A percentile compares a stretch with the other conserved stretches of the same genome.
Conservation (phyloP, 1,139 yeast genomes). For the Taphrina sp. region DNA sequence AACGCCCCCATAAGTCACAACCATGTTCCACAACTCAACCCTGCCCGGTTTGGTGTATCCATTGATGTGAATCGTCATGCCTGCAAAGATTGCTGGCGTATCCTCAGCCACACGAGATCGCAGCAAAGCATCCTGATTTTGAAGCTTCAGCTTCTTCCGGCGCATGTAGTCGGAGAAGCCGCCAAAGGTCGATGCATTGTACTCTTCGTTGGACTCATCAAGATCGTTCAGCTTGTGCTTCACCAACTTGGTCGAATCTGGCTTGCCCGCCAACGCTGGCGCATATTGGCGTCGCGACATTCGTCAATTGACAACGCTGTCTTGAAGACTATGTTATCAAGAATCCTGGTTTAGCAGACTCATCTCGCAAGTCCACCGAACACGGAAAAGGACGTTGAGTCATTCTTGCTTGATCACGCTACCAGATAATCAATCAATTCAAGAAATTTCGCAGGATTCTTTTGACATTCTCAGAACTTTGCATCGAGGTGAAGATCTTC, state of each 20-base stretch:
- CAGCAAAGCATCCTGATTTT: slow-evolving; percentile 52
- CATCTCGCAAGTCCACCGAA: no score
- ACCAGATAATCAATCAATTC: no score
- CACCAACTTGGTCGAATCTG: slow-evolving; percentile 20
- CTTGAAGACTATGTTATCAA: no score
- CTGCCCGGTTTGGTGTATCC: slow-evolving; percentile 84
- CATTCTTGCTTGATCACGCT: no score
- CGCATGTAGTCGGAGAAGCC: slow-evolving; percentile 67
- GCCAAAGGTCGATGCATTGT: slow-evolving; percentile 53
- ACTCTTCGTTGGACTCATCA: slow-evolving; percentile 40
- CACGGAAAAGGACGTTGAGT: no score
- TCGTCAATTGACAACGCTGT: neutral
- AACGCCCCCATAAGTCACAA: slow-evolving; percentile 76
- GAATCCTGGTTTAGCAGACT: no score
- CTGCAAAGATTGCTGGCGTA: slow-evolving; percentile 53
- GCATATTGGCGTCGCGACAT: slow-evolving; percentile 26
- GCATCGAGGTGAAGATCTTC: no score
- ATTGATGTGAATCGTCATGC: slow-evolving; percentile 61
- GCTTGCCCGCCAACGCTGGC: slow-evolving; percentile 18
- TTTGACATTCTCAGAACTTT: no score
- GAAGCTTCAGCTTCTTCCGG: slow-evolving; percentile 67
- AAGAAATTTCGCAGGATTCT: no score
- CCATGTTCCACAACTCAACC: slow-evolving; percentile 64
- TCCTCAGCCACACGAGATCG: slow-evolving; percentile 38
- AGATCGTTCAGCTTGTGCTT: slow-evolving; percentile 8